Evolutionary conservation across 768 basidiomycete genomes (phyloP).

Genomic region (Podaxis sp.): DNA sequence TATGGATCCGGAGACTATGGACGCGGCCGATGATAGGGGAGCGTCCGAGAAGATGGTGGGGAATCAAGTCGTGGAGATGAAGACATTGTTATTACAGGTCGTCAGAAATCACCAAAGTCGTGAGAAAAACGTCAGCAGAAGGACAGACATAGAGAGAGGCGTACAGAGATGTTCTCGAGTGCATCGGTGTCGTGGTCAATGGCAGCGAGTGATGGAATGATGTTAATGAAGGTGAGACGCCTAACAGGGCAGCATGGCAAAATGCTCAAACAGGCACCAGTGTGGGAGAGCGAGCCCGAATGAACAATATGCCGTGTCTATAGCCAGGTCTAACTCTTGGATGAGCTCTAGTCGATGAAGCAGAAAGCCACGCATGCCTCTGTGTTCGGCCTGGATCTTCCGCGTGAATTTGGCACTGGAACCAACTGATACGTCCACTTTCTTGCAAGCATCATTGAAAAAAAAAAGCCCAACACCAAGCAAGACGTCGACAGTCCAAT

Average conservation of each 20-base stretch:
- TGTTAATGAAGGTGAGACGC: too few relatives aligned
- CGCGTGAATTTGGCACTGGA: conserved; percentile 44
- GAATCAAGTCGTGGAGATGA: conserved; percentile 5
- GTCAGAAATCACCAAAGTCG: conserved; percentile 12
- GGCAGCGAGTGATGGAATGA: conserved; percentile 32
- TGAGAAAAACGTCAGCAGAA: conserved; percentile 1
- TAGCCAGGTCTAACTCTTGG: conserved; percentile 40
- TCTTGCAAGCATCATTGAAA: conserved; percentile 61
- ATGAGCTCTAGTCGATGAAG: background rate
- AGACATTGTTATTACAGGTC: conserved; percentile 9
- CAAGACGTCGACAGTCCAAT: conserved; percentile 36
- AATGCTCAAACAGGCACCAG: too few relatives aligned
- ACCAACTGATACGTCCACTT: conserved; percentile 39
- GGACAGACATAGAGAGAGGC: conserved; percentile 7
- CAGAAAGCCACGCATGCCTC: conserved; percentile 39
- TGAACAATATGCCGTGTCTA: too few relatives aligned
- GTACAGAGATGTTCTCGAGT: background rate
- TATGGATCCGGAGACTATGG: conserved; percentile 68
- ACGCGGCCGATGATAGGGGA: conserved; percentile 20
- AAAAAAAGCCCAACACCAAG: conserved; percentile 44
- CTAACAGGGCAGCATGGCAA: too few relatives aligned
- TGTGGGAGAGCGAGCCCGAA: too few relatives aligned
- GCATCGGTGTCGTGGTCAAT: background rate
- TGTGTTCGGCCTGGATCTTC: conserved; percentile 35
- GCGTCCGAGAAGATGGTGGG: background rate